Base-by-base conservation (phyloP, 192 early-diverging fungal genomes). In the Oehlia diaphana region DNA sequence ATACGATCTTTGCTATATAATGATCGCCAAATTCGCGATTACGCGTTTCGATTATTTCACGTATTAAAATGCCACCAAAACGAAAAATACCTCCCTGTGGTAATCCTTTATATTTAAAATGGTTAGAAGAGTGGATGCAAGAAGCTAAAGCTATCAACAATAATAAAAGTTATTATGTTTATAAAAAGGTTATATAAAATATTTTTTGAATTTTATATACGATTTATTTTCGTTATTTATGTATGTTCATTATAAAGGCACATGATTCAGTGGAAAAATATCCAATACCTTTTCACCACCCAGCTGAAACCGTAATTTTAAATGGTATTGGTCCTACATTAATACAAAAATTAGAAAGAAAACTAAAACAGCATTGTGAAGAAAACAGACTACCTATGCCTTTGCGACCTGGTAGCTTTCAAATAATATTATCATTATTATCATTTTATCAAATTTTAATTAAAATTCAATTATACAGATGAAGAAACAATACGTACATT, bases 91-190 rank as follows among this genome's bases (percentile, higher is more conserved):
- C 19, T 23, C 33, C 68, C 19, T 93, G 93, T 80, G 92, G 89
- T 16, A 94, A 94, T 80, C 92, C 92, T 9, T 77, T 93, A 28
- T 90, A 87, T 49, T 77, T 89, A 50, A 78, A 88, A 77, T 94
- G 93, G 93, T 80, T 93, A 7, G 82, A 80, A n/a, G 91, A 93
- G 76, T 92, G 91, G 92, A 87, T 90, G 84, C 86, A 89, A 21
- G 79, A 86, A 19, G 90, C 90, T 4, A 81, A 82, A 72, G 76
- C 53, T 2, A 73, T 84, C 67, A 86, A 88, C 39, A 78, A 83
- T 53, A 76, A 21, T 53, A 89, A 89, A 72, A 79, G 84, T 1
- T 92, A 89, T 72, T 87, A 85, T 72, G 86, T 88, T 8, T 91
- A 92, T 70, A 90, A 89, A 80, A 89, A 83, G 82, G 90, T 85